Base-by-base conservation (phyloP, 352 stramenopile species). In the Peronospora farinosa region DNA sequence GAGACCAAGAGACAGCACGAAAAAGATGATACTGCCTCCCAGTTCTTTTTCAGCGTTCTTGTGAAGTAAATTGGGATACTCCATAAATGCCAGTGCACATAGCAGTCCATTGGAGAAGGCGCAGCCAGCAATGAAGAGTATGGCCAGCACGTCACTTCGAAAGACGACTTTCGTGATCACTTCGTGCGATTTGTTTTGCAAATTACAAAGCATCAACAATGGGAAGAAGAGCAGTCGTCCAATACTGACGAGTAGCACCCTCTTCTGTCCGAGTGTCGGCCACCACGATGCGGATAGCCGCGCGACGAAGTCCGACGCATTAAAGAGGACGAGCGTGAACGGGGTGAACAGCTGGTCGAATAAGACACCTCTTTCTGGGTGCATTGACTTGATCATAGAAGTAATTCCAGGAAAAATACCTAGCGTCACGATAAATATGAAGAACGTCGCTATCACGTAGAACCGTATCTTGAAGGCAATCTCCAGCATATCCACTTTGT, bases 21-120 rank as follows among this genome's bases (percentile, higher is more conserved):
- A 88, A 60, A 90, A 89, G 75, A 93, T 88, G 60, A 89, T 60
- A 23, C 73, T 86, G 32, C 82, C 76, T 32, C 76, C 73, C 15
- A 88, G 39, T 44, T 88, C 77, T 42, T 91, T 91, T 39, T 86
- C 82, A 28, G 61, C 62, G 51, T 69, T 82, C 27, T 62, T 69
- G 25, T 46, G 55, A 16, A 88, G 69, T 21, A 79, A 32, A 28
- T 67, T 51, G 17, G 82, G 74, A 55, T 87, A 89, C 55, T 88
- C 61, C 82, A 93, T 93, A 40, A 91, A 69, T 25, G 79, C 72
- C 33, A 89, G 46, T 28, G 79, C 89, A 16, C 59, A 77, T 42
- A 93, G 37, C 32, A 89, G 54, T 10, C 82, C 82, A 39, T 93
- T 93, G 19, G 79, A 76, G 57, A 82, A 83, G 11, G 76, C 75